Percentiles rank a stretch among this genome's conserved stretches.
phyloP scores from a whole-genome alignment of 2,329 filamentous ascomycete species.

The Sclerotinia borealis region DNA sequence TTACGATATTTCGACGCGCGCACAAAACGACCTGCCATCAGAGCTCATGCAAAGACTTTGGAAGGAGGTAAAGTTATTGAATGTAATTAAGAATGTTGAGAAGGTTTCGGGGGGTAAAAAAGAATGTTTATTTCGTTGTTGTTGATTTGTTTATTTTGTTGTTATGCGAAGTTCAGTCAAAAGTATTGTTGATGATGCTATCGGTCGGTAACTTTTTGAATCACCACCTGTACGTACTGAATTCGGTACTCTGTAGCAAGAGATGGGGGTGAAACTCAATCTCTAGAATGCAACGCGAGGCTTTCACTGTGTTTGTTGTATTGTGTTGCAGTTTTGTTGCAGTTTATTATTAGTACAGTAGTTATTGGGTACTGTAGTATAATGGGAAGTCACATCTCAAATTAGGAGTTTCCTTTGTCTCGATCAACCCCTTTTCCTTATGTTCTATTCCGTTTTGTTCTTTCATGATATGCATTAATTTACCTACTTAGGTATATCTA shows the following conservation, averaged over 20 bases:
- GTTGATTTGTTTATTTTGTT: neutral
- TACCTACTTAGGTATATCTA: no score
- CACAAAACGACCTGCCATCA: conserved; percentile 67
- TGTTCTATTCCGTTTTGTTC: neutral
- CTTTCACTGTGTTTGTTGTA: no score
- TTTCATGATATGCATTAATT: neutral
- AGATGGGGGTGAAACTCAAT: conserved; percentile 9
- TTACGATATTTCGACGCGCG: conserved; percentile 69
- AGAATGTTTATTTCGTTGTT: neutral
- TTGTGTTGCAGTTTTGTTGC: neutral
- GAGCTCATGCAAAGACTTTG: conserved; percentile 13
- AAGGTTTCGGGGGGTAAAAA: conserved; percentile 12
- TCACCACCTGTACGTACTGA: no score
- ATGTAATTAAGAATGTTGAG: conserved; percentile 9
- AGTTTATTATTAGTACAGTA: neutral
- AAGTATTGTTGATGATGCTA: neutral
- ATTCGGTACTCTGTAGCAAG: neutral
- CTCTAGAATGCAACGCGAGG: neutral
- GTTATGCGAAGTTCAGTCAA: neutral
- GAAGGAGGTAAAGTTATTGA: neutral
- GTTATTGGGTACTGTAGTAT: neutral
- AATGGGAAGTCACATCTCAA: neutral
- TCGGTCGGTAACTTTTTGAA: no score
- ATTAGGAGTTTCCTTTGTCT: neutral
- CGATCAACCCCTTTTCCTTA: neutral